Evolutionary conservation across 352 stramenopile species (phyloP), one percentile per base, ranked within the genome.

Genomic region (Pilasporangium apinafurcum): DNA sequence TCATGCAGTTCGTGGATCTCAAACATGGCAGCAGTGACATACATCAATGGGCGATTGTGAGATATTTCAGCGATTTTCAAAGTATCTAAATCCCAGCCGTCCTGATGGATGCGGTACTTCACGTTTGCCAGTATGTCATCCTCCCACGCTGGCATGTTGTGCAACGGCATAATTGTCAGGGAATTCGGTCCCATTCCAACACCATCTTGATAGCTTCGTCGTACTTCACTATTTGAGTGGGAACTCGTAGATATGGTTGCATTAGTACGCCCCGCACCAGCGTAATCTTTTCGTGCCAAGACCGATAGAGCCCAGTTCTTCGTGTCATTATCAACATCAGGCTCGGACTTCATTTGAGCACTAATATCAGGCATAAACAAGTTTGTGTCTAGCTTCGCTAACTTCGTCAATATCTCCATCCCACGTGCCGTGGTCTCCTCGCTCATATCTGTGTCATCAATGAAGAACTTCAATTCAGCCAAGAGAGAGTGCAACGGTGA

Each of bases 261-360:
- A 2, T 52, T 67, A 7, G 69, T 67, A 22, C 78, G 72, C 21
- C 59, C 63, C n/a, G 65, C 72, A 9, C 68, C 62, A 1, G 69
- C 62, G 28, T 91, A 91, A 28, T 88, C 73, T 37, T 88, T 89
- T 3, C 71, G 62, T 4, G 79, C 75, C 1, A 92, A 46, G 14
- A 92, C 79, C 0, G 79, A 86, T 2, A 85, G 56, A 1, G 79
- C 79, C 76, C 76, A 92, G 44, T 85, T 88, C 46, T 92, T 89
- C 14, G 77, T 92, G 28, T 92, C 79, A 31, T 64, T 74, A 50
- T 92, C 79, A 8, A 92, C 68, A 32, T 87, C 76, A 34, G 80
- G 79, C 44, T 87, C 73, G 1, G 60, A 77, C 42, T 88, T 89
- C 71, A 92, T 85, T 45, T 92, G 79, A 17, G 72, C 79, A 16